Base-by-base conservation (phyloP, 495 filamentous ascomycete species). In the Umbilicaria muhlenbergii region DNA sequence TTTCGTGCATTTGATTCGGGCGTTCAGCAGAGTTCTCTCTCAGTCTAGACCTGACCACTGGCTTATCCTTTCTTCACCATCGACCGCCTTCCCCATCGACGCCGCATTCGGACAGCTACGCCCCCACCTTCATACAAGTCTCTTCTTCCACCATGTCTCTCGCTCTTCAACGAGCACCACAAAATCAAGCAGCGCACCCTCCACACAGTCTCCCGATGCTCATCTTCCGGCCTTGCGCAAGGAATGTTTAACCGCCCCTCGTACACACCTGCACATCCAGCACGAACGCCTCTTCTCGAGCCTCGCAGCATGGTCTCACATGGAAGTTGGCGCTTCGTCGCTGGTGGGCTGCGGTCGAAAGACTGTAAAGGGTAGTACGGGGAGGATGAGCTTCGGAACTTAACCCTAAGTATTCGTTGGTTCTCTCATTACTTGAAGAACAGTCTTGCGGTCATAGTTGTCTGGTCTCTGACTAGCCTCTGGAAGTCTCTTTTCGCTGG, bases 401-500 rank as follows among this genome's bases (percentile, higher is more conserved):
- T 83, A 83, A 83, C 79, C 79, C 79, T 83, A 83, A 76, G 64
- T 55, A 57, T 56, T 60, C 52, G 62, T 70, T 69, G 75, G 75
- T 78, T 69, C 38, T 55, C 48, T 69, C 69, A 59, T 51, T 64
- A 67, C 61, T 62, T 59, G 57, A 62, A 45, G 45, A 64, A 48
- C 56, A 70, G 68, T 61, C 50, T 67, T 66, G 66, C 60, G 66
- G 60, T 64, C 40, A 66, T 52, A 60, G 65, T 67, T 62, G 58
- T 68, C 58, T 50, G 56, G 55, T 53, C 58, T 57, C 50, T 56
- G 55, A 71, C 49, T 69, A 70, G 44, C 50, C 54, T 51, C 48
- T 47, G 34, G 32, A 46, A 21, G 45, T 44, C 36, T 40, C 43
- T 53, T 45, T 50, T 48, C 44, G 49, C 44, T 42, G 51, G 36